A percentile compares a stretch with the other conserved stretches of the same genome.
phyloP scores from a whole-genome alignment of 23 red algal species.

The Agarophyton chilense region DNA sequence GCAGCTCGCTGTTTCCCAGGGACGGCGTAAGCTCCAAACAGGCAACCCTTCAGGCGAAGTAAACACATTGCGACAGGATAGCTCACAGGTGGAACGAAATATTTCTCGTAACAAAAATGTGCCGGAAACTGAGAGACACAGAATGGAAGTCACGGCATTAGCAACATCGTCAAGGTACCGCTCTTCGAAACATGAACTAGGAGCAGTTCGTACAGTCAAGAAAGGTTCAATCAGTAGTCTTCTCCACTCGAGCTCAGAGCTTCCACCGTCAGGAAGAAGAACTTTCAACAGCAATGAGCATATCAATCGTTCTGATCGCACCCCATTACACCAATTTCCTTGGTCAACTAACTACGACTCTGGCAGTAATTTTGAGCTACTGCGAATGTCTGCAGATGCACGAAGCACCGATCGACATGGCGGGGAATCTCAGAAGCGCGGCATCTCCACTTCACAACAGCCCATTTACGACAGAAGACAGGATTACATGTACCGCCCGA shows the following conservation, averaged over 20 bases:
- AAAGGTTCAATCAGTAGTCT: conserved; percentile 6
- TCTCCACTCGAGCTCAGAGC: not conserved
- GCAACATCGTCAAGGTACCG: not conserved
- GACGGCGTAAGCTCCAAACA: not conserved
- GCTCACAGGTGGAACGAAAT: not conserved
- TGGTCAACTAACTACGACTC: not conserved
- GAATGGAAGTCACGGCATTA: conserved; percentile 13
- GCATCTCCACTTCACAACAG: not conserved
- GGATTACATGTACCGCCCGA: not conserved
- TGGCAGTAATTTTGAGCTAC: not conserved
- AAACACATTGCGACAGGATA: not conserved
- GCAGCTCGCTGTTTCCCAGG: not conserved
- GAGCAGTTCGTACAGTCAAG: not conserved
- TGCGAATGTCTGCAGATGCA: not conserved
- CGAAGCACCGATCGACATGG: not conserved
- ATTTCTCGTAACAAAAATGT: conserved; percentile 12
- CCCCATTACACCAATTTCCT: not conserved
- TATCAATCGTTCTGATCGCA: not conserved
- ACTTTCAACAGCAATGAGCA: not conserved
- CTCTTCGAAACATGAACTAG: not conserved
- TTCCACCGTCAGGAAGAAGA: not conserved
- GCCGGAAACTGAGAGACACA: not conserved
- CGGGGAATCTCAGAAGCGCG: not conserved
- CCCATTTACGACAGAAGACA: not conserved
- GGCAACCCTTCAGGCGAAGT: not conserved